Base-by-base conservation (phyloP, 495 filamentous ascomycete species). In the Penicillium ucsense region DNA sequence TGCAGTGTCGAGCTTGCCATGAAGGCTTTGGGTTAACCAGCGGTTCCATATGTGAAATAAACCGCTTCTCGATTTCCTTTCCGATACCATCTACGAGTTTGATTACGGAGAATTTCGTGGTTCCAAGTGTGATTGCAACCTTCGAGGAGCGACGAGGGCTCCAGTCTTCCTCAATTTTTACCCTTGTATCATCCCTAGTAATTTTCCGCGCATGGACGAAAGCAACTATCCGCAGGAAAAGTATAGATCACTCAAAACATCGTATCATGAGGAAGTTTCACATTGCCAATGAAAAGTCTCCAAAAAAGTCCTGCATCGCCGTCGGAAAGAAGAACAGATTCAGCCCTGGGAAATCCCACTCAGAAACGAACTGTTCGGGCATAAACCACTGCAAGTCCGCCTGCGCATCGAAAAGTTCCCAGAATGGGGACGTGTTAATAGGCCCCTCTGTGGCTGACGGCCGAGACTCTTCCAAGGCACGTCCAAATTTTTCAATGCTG, bases 281-380 rank as follows among this genome's bases (percentile, higher is more conserved):
- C 55, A 63, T 55, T 11, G 61, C 56, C 49, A 67, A 49, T 31
- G 65, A 68, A 43, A 68, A 68, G 45, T 70, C 67, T 0, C 65
- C 67, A 53, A 70, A 68, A 50, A 66, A 68, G 49, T 68, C 67
- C 53, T 68, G 67, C 67, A 65, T 67, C 20, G 63, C 64, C 30
- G 60, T 67, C n/a, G 74, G 73, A 12, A 76, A 72, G 55, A 74
- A 74, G 39, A 72, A 73, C 32, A 78, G 53, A 53, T 72, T 73
- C 38, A 78, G 42, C 1, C 72, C 73, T 0, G 74, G 75, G 42
- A 78, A 78, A 46, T 77, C 72, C 74, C 74, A 78, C 49, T 77
- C 73, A 3, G 72, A 63, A 3, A 75, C 65, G 47, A 77, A 76
- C 45, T 77, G 68, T 47, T 70, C 68, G 5, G 75, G 74, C 2